These are phyloP conservation scores for Bimuria novae-zelandiae DNA, from an alignment of 2,329 filamentous ascomycete species.

Conservation along the genomic window DNA sequence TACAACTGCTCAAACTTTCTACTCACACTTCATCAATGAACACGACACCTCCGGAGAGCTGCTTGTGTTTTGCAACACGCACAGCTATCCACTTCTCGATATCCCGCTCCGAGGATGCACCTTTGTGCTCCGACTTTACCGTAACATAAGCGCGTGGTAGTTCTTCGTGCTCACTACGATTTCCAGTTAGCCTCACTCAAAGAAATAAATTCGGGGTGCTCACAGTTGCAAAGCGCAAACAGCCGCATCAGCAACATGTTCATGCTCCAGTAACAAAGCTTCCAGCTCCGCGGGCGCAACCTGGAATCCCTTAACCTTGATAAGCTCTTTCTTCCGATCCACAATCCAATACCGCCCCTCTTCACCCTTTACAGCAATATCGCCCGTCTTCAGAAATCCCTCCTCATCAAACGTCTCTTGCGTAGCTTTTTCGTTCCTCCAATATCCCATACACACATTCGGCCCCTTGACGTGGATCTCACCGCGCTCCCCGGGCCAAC, in stretches of 20 bases:
- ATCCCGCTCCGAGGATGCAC: constrained; percentile 37
- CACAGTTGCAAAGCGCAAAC: constrained; percentile 47
- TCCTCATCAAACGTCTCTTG: constrained; percentile 40
- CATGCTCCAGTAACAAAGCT: constrained; percentile 58
- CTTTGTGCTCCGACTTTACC: constrained; percentile 33
- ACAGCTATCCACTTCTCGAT: constrained; percentile 44
- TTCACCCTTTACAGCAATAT: constrained; percentile 37
- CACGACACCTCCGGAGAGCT: constrained; percentile 43
- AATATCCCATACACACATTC: constrained; percentile 48
- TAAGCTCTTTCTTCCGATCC: constrained; percentile 53
- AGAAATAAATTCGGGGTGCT: background rate
- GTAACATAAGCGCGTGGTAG: constrained; percentile 41
- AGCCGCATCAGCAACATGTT: constrained; percentile 64
- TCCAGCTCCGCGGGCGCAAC: constrained; percentile 65
- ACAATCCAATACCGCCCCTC: constrained; percentile 39
- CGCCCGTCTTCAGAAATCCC: constrained; percentile 44
- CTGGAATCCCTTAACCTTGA: constrained; percentile 65
- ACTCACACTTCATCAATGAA: constrained; percentile 38
- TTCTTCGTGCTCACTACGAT: constrained; percentile 25
- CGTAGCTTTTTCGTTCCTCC: constrained; percentile 45
- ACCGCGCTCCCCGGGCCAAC: constrained; percentile 41
- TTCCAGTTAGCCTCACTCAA: background rate
- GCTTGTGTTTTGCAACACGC: constrained; percentile 49
- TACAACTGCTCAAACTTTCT: background rate
- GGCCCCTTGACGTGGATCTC: constrained; percentile 47